Percentiles rank a stretch among this genome's conserved stretches.
These are phyloP conservation scores for Zygosaccharomyces siamensis DNA, from an alignment of 805 yeast genomes.

Conservation along the genomic window DNA sequence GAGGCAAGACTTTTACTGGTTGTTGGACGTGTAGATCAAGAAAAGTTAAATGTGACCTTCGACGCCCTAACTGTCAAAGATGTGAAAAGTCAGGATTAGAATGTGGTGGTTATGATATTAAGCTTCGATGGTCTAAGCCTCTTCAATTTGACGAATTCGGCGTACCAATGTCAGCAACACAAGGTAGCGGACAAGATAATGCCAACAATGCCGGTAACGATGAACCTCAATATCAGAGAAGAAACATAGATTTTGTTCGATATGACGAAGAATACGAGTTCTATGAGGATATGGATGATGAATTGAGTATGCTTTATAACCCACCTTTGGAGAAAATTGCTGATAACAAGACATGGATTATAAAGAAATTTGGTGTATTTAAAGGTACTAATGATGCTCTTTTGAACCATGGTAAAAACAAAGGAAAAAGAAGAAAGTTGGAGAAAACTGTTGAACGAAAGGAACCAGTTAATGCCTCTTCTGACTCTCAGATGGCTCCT, in stretches of 20 bases:
- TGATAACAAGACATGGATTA: conserved; percentile 45
- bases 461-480: background rate
- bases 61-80: conserved; percentile 63
- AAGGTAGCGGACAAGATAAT: conserved; percentile 12
- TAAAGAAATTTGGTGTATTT: conserved; percentile 85
- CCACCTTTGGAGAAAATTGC: conserved; percentile 41
- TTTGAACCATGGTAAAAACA: conserved; percentile 18
- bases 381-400: conserved; percentile 38
- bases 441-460: background rate
- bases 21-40: conserved; percentile 83
- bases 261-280: conserved; percentile 63
- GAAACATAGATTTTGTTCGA: conserved; percentile 67
- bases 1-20: conserved; percentile 76
- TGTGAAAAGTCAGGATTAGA: conserved; percentile 61
- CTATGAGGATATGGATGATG: conserved; percentile 81
- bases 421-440: conserved; percentile 2
- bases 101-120: conserved; percentile 82
- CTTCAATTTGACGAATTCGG: conserved; percentile 47
- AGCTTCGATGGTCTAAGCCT: conserved; percentile 68
- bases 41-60: conserved; percentile 75
- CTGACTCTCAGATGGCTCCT: background rate
- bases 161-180: conserved; percentile 8
- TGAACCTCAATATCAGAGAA: conserved; percentile 59
- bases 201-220: conserved; percentile 18
- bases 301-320: conserved; percentile 45